Conservation (phyloP, 768 basidiomycete species). For the Termitomyces sp. region DNA sequence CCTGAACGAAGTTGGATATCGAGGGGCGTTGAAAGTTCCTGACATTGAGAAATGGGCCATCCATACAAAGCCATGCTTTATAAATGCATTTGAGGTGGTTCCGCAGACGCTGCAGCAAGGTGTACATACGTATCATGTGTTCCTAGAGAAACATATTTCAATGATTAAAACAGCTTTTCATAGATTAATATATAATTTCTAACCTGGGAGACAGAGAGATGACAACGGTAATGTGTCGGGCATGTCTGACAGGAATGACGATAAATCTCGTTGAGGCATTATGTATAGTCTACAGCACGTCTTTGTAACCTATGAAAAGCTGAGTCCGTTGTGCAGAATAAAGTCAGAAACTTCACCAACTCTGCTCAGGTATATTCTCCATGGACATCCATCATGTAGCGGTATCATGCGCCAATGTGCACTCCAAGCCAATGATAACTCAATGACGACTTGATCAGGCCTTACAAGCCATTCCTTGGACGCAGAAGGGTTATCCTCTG, state of each 20-base stretch:
- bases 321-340: not conserved
- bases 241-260: slow-evolving; percentile 54
- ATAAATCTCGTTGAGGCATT: slow-evolving; percentile 55
- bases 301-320: slow-evolving; percentile 37
- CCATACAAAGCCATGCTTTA: slow-evolving; percentile 79
- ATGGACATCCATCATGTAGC: slow-evolving; percentile 45
- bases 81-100: not conserved
- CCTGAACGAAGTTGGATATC: slow-evolving; percentile 69
- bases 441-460: slow-evolving; percentile 24
- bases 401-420: slow-evolving; percentile 46
- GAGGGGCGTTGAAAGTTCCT: slow-evolving; percentile 60
- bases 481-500: not conserved
- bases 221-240: slow-evolving; percentile 69
- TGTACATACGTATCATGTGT: slow-evolving; percentile 67
- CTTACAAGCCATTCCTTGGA: slow-evolving; percentile 21
- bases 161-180: not conserved
- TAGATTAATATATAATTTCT: slow-evolving; percentile 17
- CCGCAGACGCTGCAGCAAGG: not conserved
- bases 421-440: slow-evolving; percentile 26
- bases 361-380: slow-evolving; percentile 54
- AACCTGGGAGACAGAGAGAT: slow-evolving; percentile 76
- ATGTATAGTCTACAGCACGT: slow-evolving; percentile 49
- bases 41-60: slow-evolving; percentile 87
- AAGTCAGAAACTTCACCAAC: slow-evolving; percentile 33
- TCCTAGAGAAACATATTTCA: slow-evolving; percentile 29